Evolutionary conservation across 768 basidiomycete species (phyloP).

Genomic region (Hysterangium stoloniferum): DNA sequence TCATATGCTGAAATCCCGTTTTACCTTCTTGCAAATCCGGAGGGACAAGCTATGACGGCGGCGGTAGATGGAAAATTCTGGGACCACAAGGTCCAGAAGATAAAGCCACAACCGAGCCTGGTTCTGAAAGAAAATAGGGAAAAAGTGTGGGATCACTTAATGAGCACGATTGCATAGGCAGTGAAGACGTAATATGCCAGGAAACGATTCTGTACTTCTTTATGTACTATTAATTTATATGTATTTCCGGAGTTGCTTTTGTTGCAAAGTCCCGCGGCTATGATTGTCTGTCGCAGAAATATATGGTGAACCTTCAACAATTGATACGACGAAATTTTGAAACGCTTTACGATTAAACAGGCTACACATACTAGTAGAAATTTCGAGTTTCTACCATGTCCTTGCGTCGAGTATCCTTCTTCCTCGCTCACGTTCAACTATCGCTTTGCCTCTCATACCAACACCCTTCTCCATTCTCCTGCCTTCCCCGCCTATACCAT

Average conservation of each 20-base stretch:
- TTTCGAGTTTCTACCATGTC: no score
- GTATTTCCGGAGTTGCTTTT: no score
- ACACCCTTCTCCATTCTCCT: conserved; percentile 65
- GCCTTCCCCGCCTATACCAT: conserved; percentile 69
- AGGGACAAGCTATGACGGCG: background rate
- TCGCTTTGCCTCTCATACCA: conserved; percentile 59
- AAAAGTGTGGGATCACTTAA: background rate
- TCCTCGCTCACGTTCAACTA: conserved; percentile 78
- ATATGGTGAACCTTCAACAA: no score
- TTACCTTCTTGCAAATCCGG: conserved; percentile 4
- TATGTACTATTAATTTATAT: no score
- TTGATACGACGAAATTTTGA: no score
- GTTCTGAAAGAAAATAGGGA: background rate
- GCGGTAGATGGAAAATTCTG: background rate
- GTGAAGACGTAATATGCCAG: no score
- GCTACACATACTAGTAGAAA: no score
- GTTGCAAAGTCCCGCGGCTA: no score
- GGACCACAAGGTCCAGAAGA: background rate
- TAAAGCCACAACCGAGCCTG: background rate
- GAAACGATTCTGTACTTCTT: no score
- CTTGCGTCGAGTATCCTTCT: conserved; percentile 64
- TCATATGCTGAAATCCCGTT: conserved; percentile 9
- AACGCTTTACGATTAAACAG: no score
- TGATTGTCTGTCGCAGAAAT: no score
- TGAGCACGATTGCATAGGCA: no score